Base-by-base conservation (phyloP, 2,329 filamentous ascomycete genomes). In the Xylogone sp. region DNA sequence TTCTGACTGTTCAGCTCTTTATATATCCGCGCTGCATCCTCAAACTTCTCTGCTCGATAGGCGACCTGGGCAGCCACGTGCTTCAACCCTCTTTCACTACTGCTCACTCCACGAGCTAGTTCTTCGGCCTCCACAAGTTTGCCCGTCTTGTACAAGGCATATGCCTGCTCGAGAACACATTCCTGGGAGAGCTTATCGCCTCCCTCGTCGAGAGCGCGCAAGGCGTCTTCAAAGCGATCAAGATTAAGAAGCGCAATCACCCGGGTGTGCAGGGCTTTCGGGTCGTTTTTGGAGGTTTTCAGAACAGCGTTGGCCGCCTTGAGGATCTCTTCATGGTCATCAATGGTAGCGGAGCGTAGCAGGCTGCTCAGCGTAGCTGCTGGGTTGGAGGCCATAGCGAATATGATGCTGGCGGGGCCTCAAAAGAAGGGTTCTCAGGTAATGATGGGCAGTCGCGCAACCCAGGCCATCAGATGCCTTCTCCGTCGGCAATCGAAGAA, bases 61-160 rank as follows among this genome's bases (percentile, higher is more conserved):
- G 86, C 84, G 19, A 84, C 75, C 69, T 86, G 83, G n/a, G 81
- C 83, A 39, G 78, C 78, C 16, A 86, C 68, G 64, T 86, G 83
- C 48, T 62, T 60, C 45, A 67, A 48, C 0, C 62, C 62, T 39
- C 65, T 61, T 1, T 56, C 53, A 9, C 20, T 13, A 9, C n/a
- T 20, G 2, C 8, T 22, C n/a, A 50, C 50, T 19, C 50, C 53
- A 9, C 56, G 46, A 7, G 51, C 58, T 10, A 71, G 59, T 16
- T 69, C 61, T 18, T 79, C 76, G 19, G 89, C 88, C 51, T 86
- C 84, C 19, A 78, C 73, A 1, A 90, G 77, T 57, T 83, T 77
- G 21, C 88, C 87, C 0, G 82, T 79, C 73, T 92, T 94, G 72
- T 94, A 95, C 19, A 92, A 77, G n/a, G 87, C 86, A 72, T 95